Evolutionary conservation across 257 asterid genomes (phyloP), one percentile per base, ranked within the genome.

Genomic region (Primulina tabacum): DNA sequence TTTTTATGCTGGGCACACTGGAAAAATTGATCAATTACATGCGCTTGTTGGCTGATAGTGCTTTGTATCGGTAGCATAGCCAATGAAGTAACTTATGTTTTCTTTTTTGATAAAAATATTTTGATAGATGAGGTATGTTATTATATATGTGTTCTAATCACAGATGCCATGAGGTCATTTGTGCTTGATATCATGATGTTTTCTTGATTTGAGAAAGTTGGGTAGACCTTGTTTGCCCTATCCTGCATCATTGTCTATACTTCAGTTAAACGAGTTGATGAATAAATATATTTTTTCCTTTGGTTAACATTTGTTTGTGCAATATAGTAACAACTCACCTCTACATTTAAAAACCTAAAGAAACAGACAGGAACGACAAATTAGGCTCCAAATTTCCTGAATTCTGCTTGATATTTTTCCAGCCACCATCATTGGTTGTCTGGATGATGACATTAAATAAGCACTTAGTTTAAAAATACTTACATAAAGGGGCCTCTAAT

Each of bases 141-240:
- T 57, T 17, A 60, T 21, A 69, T 59, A 30, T 20, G 21, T 47
- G 26, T 38, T 21, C 16, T 21, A n/a, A 37, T 33, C 43, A 52
- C 66, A 60, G 24, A 24, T 64, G 10, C 30, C 11, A 34, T 29
- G 56, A 28, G 63, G 55, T 33, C 72, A 28, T 60, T 63, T 52
- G 58, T 52, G 24, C 60, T 53, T 67, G 38, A 62, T 68, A 33
- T 40, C 56, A 60, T 28, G 18, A 56, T n/a, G 55, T 17, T 55
- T 64, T 47, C 72, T 35, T 64, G 20, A 65, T 63, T 35, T 67
- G 35, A 62, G 65, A 74, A 56, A 11, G 52, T 61, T 33, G 34
- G 28, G 62, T 60, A 40, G 20, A 59, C 9, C 37, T 65, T 64
- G n/a, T 62, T 62, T 62, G 20, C 56, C n/a, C 30, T 65, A 24